A percentile compares a stretch with the other conserved stretches of the same genome.
phyloP scores from a whole-genome alignment of 2,329 filamentous ascomycete genomes.

The Fusarium siculi region DNA sequence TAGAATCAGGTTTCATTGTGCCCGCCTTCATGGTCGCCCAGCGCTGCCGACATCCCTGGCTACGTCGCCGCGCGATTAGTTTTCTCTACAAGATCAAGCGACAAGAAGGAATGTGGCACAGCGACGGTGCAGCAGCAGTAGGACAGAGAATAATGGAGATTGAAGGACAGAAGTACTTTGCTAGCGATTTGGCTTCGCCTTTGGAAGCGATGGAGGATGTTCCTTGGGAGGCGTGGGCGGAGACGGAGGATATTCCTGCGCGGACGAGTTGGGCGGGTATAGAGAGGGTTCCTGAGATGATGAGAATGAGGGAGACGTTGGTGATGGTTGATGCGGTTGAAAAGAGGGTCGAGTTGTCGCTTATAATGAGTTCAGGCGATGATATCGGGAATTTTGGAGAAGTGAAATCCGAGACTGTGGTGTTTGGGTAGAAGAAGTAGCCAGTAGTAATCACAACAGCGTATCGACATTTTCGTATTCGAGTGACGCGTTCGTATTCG shows the following conservation, averaged over 20 bases:
- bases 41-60: slow-evolving; percentile 47
- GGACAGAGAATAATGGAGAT: slow-evolving; percentile 32
- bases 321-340: slow-evolving; percentile 38
- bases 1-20: slow-evolving; percentile 49
- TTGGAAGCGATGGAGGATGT: slow-evolving; percentile 7
- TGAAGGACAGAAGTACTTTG: slow-evolving; percentile 36
- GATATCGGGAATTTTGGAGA: slow-evolving; percentile 22
- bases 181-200: slow-evolving; percentile 10
- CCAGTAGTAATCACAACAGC: not conserved
- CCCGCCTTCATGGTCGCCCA: slow-evolving; percentile 43
- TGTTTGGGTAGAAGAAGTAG: slow-evolving; percentile 7
- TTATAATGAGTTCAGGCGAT: slow-evolving; percentile 39
- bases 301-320: slow-evolving; percentile 39
- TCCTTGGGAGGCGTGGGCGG: slow-evolving; percentile 40
- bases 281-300: slow-evolving; percentile 31
- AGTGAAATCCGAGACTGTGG: slow-evolving; percentile 22
- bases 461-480: slow-evolving; percentile 8
- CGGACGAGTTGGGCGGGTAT: slow-evolving; percentile 38
- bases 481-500: slow-evolving; percentile 31
- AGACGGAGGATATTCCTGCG: slow-evolving; percentile 9
- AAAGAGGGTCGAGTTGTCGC: slow-evolving; percentile 30
- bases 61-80: slow-evolving; percentile 42
- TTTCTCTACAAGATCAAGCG: slow-evolving; percentile 43
- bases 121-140: slow-evolving; percentile 44
- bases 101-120: slow-evolving; percentile 49